These are phyloP conservation scores for Melampsora americana DNA, from an alignment of 1,284 basidiomycete species.

Conservation along the genomic window DNA sequence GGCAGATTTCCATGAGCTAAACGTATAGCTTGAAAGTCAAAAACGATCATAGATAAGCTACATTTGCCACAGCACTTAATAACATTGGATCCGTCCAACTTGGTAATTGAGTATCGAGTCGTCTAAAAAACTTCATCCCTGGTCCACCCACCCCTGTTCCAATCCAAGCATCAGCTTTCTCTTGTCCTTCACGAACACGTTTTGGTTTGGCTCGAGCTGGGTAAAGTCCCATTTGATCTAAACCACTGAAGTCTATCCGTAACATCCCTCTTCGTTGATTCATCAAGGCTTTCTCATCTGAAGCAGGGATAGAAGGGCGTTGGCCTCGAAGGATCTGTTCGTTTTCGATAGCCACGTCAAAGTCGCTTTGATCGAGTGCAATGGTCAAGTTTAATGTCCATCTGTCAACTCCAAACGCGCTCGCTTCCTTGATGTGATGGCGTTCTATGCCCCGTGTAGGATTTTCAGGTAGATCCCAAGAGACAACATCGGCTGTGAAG, in stretches of 20 bases:
- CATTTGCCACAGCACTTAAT: constrained; percentile 32
- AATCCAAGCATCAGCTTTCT: too few relatives aligned
- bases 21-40: too few relatives aligned
- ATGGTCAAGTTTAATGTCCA: constrained; percentile 72
- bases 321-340: constrained; percentile 46
- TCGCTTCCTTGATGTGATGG: constrained; percentile 87
- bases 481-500: constrained; percentile 83
- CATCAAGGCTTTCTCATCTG: constrained; percentile 45
- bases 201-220: constrained; percentile 29
- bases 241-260: constrained; percentile 34
- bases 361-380: constrained; percentile 57
- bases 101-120: constrained; percentile 15
- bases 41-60: constrained; percentile 18
- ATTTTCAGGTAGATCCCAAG: constrained; percentile 67
- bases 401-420: constrained; percentile 69
- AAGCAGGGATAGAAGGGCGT: constrained; percentile 44
- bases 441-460: constrained; percentile 64
- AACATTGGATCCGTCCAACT: constrained; percentile 41
- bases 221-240: constrained; percentile 39
- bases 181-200: not conserved
- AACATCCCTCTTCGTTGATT: not conserved
- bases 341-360: constrained; percentile 49
- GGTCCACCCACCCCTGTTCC: constrained; percentile 2
- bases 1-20: too few relatives aligned
- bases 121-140: constrained; percentile 16